phyloP scores from a whole-genome alignment of 2,329 filamentous ascomycete species.

The Leptographium radiaticola region DNA sequence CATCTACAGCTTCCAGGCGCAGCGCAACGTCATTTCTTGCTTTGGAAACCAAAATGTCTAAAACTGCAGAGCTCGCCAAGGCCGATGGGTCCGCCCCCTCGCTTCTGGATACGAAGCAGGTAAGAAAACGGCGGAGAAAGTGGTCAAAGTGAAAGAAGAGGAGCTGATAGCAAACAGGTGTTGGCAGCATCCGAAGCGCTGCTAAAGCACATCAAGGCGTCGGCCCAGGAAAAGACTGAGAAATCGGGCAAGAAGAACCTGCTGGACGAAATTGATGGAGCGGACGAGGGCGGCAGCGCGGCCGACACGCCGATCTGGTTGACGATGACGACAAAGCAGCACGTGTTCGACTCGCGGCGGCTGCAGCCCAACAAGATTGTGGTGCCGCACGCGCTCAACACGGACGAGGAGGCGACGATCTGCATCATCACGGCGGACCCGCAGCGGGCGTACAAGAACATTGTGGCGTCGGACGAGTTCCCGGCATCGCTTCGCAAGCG shows the following conservation, averaged over 20 bases:
- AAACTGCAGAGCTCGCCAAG: slow-evolving; percentile 6
- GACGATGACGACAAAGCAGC: slow-evolving; percentile 50
- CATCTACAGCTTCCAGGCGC: background rate
- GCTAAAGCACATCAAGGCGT: slow-evolving; percentile 46
- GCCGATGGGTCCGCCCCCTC: slow-evolving; percentile 4
- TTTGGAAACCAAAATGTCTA: slow-evolving; percentile 6
- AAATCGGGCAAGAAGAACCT: slow-evolving; percentile 42
- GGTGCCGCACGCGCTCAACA: slow-evolving; percentile 64
- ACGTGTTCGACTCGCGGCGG: slow-evolving; percentile 57
- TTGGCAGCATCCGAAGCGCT: slow-evolving; percentile 52
- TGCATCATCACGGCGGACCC: slow-evolving; percentile 67
- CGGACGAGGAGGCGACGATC: slow-evolving; percentile 52
- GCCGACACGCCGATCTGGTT: slow-evolving; percentile 46
- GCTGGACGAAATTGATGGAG: slow-evolving; percentile 30
- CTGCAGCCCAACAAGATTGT: slow-evolving; percentile 75
- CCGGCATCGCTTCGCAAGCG: slow-evolving; percentile 51
- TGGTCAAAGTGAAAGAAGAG: slow-evolving; percentile 1
- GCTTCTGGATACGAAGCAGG: slow-evolving; percentile 8
- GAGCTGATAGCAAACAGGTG: slow-evolving; percentile 25
- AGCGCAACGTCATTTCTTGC: background rate
- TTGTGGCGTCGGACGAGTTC: slow-evolving; percentile 62
- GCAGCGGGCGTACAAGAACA: slow-evolving; percentile 82
- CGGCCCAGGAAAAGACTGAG: slow-evolving; percentile 32
- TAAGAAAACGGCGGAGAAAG: background rate
- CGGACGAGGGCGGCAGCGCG: slow-evolving; percentile 18